Percentiles rank a stretch among this genome's conserved stretches.
Evolutionary conservation across 768 basidiomycete genomes (phyloP).

Genomic region (Lentinus tigrinus): DNA sequence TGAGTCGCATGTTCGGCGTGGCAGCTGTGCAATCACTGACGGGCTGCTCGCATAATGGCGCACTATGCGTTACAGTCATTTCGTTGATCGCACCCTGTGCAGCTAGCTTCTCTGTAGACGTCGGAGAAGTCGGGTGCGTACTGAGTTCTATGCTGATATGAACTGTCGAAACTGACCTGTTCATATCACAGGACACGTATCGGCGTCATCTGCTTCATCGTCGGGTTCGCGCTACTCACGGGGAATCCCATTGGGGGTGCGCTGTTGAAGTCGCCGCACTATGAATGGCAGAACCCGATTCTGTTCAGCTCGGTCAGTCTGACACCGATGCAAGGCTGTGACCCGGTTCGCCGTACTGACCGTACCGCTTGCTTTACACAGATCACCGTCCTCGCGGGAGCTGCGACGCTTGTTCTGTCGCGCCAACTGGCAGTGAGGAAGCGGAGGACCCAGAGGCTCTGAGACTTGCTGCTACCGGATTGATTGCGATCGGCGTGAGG

Average conservation of each 20-base stretch:
- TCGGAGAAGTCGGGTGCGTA: constrained; percentile 15
- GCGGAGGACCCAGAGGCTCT: too few species aligned
- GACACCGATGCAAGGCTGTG: not conserved
- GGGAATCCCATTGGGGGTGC: constrained; percentile 28
- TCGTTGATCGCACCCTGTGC: constrained; percentile 15
- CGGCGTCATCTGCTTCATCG: constrained; percentile 22
- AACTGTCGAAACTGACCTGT: not conserved
- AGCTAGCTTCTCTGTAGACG: constrained; percentile 5
- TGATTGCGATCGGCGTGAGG: too few species aligned
- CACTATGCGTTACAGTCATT: constrained; percentile 7
- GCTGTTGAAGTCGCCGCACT: constrained; percentile 6
- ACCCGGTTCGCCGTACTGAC: too few species aligned
- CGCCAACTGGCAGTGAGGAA: too few species aligned
- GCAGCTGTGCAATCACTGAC: not conserved
- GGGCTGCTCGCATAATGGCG: not conserved
- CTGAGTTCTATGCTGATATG: not conserved
- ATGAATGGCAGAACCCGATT: constrained; percentile 20
- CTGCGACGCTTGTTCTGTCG: too few species aligned
- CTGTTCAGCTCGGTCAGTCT: constrained; percentile 23
- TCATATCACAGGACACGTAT: constrained; percentile 20
- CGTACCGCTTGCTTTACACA: too few species aligned
- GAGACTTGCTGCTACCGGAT: too few species aligned
- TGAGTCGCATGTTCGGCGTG: constrained; percentile 10
- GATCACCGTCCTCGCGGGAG: too few species aligned
- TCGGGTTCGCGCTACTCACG: constrained; percentile 17